Percentiles rank a stretch among this genome's conserved stretches.
phyloP scores from a whole-genome alignment of 148 eudicot species.

The Fagopyrum esculentum region DNA sequence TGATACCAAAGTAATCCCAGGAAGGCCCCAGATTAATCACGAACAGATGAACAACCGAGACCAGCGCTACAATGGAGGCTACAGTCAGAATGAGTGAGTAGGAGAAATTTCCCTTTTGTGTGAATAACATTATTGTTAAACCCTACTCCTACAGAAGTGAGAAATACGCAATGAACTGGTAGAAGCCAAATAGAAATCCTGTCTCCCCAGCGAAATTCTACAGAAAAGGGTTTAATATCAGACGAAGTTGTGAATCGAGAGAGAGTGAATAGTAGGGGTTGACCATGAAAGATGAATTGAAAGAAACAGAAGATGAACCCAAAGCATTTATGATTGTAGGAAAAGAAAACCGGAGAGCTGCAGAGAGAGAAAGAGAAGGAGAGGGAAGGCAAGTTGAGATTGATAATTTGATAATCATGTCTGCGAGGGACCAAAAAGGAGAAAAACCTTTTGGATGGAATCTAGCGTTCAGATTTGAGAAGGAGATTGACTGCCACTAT shows the following conservation, averaged over 20 bases:
- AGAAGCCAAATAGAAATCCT: not conserved
- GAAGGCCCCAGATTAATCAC: constrained; percentile 40
- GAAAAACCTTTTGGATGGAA: not conserved
- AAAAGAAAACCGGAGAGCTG: not conserved
- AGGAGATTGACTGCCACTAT: not conserved
- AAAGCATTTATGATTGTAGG: not conserved
- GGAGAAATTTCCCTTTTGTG: constrained; percentile 53
- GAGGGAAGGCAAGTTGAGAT: not conserved
- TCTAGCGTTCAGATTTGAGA: not conserved
- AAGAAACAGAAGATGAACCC: not conserved
- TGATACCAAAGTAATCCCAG: constrained; percentile 34
- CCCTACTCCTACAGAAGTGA: constrained; percentile 15
- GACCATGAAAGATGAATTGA: not conserved
- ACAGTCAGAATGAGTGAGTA: constrained; percentile 45
- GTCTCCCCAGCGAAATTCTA: constrained; percentile 13
- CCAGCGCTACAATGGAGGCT: constrained; percentile 43
- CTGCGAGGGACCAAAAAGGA: not conserved
- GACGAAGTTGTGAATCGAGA: not conserved
- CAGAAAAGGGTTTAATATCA: not conserved
- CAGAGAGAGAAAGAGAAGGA: not conserved
- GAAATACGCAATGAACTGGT: constrained; percentile 4
- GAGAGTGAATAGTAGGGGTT: not conserved
- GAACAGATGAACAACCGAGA: constrained; percentile 52
- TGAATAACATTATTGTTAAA: constrained; percentile 33
- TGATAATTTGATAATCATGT: not conserved